phyloP scores from a whole-genome alignment of 148 eudicot species.

The Rhododendron vialii region DNA sequence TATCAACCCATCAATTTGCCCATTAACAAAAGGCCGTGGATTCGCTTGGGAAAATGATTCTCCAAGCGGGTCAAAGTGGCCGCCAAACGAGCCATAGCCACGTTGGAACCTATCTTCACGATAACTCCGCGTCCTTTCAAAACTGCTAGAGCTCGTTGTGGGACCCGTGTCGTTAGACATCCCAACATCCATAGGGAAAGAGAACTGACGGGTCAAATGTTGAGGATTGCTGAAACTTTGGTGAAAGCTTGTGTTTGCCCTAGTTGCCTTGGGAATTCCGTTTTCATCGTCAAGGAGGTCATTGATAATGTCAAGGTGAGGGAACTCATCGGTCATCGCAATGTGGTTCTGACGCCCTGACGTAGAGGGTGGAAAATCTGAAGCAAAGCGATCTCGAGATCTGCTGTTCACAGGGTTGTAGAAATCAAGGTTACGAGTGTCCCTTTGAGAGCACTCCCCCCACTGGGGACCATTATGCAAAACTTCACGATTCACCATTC shows the following conservation, averaged over 20 bases:
- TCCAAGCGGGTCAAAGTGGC: conserved; percentile 39
- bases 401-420: conserved; percentile 31
- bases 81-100: conserved; percentile 36
- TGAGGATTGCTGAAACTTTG: conserved; percentile 37
- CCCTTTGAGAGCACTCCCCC: conserved; percentile 48
- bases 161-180: conserved; percentile 42
- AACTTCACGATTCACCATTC: conserved; percentile 35
- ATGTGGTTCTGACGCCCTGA: conserved; percentile 59
- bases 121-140: conserved; percentile 54
- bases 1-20: conserved; percentile 50
- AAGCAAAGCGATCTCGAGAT: conserved; percentile 34
- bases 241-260: conserved; percentile 29
- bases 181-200: conserved; percentile 48
- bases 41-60: conserved; percentile 50
- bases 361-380: conserved; percentile 41
- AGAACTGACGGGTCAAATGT: conserved; percentile 45
- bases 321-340: conserved; percentile 68
- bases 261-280: conserved; percentile 27
- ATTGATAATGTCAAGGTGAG: conserved; percentile 94
- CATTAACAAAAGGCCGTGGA: conserved; percentile 50
- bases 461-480: conserved; percentile 41
- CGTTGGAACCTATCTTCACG: conserved; percentile 51
- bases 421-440: conserved; percentile 30
- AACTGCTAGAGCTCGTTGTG: conserved; percentile 49
- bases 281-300: conserved; percentile 86